These are phyloP conservation scores for Cubamyces lactineus DNA, from an alignment of 768 basidiomycete species.

Conservation along the genomic window DNA sequence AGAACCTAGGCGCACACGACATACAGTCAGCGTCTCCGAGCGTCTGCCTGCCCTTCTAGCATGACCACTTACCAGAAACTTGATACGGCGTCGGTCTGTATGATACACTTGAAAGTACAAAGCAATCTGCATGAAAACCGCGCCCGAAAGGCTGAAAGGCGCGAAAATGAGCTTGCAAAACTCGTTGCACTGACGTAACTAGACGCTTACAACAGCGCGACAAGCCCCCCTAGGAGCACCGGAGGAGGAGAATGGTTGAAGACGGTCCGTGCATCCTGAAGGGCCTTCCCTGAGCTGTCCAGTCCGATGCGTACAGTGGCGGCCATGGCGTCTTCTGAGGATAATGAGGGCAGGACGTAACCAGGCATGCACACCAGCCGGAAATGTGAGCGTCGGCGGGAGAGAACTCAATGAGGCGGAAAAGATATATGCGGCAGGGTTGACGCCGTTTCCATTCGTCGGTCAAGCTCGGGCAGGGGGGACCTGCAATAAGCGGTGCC, in stretches of 20 bases:
- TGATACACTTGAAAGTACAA: constrained; percentile 24
- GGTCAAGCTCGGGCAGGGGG: constrained; percentile 1
- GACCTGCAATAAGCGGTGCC: neutral
- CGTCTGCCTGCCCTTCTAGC: neutral
- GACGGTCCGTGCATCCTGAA: neutral
- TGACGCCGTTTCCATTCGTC: neutral
- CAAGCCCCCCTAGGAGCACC: constrained; percentile 14
- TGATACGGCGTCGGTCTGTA: constrained; percentile 13
- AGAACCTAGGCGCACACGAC: constrained; percentile 4
- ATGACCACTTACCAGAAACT: constrained; percentile 11
- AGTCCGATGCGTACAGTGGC: neutral
- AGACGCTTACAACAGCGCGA: constrained; percentile 16
- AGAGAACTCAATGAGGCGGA: neutral
- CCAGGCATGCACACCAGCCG: constrained; percentile 6
- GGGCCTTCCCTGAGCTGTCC: too few species aligned
- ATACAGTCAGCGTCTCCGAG: constrained; percentile 2
- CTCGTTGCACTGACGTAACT: neutral
- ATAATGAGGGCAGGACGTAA: neutral
- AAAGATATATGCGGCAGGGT: constrained; percentile 7
- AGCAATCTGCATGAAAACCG: constrained; percentile 24
- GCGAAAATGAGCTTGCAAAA: neutral
- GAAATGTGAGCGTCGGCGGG: neutral
- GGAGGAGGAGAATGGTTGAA: constrained; percentile 11
- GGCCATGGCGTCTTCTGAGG: neutral
- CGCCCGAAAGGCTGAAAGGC: constrained; percentile 21